Evolutionary conservation across 257 asterid genomes (phyloP), one percentile per base, ranked within the genome.

Genomic region (Solanum habrochaites): DNA sequence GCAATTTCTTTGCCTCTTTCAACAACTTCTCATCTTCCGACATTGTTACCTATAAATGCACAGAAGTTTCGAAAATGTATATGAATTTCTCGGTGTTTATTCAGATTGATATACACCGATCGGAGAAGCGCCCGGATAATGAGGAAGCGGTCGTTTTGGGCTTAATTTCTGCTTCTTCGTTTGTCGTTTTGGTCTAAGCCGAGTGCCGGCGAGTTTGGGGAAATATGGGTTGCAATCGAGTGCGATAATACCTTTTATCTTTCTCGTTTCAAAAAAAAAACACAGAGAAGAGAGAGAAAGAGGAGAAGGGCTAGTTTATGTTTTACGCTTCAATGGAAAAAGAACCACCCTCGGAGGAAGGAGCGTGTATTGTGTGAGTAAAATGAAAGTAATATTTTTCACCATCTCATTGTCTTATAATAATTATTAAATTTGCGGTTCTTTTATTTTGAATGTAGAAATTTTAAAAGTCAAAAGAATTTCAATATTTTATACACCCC

Each of bases 1-100:
- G 94, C 88, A 95, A 91, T 88, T 97, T 97, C 97, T 97, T 97
- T 72, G 99, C 99, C 95, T 95, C 99, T 95, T 96, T 97, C 97
- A 97, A 92, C 85, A 97, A 94, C 94, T 97, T 97, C 96, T 97
- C 99, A 87, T 97, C 99, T 95, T 97, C 99, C 98, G 99, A 95
- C 99, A 95, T 96, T 94, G 89, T 87, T 42, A 72, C 37, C 85
- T 81, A 77, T 85, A 32, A 25, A 69, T n/a, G 42, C 25, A 45
- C 43, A 35, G 31, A 39, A 45, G 15, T 8, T 81, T 18, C 6
- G 18, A 29, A 69, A 71, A 47, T 85, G 87, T 47, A 37, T 49
- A 60, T 32, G 58, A 85, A 72, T 43, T 72, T 31, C 56, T 81
- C 20, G 64, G 8, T 52, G 37, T 43, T 39, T 5, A 12, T 64